Evolutionary conservation across 2,329 filamentous ascomycete genomes (phyloP), one percentile per base, ranked within the genome.

Genomic region (Alternaria postmessia): DNA sequence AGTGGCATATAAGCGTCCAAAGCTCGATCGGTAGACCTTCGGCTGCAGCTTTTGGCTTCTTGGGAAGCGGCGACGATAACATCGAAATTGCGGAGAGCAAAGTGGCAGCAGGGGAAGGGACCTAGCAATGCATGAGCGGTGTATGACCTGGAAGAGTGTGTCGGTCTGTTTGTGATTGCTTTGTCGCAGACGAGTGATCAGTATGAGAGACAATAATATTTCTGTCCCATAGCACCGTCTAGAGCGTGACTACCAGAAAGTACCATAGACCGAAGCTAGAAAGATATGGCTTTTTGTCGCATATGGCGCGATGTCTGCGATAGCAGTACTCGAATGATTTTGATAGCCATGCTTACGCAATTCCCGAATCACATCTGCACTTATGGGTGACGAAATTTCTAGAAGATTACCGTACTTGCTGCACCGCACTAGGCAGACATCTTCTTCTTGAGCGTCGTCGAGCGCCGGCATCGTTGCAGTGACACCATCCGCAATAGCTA

Each of bases 1-100:
- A 48, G 30, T 48, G 46, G 12, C 46, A 48, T 32, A 48, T 48
- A 12, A 34, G 46, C 46, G 46, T 49, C 46, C 30, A 49, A 22
- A 49, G 30, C 30, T 49, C 46, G 22, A 14, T n/a, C 8, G 46
- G 46, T 18, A 36, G 22, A 7, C 46, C 20, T 36, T 36, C 30
- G 11, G 34, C 30, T 4, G 46, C 36, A 49, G 46, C 30, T 36
- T 49, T 18, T 36, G 20, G 46, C 34, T 26, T 49, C 22, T 22
- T 4, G 16, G 8, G 14, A 24, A 49, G 20, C 36, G 32, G 46
- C 20, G 32, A 30, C 32, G 32, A 7, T 2, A 20, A 49, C 32
- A 49, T 49, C 16, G 30, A 8, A n/a, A 12, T 20, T 38, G 14
- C 14, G 20, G 32, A 36, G 16, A 2, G 46, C 20, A 34, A 48